Conservation (phyloP, 257 asterid genomes). For the Petunia axillaris region DNA sequence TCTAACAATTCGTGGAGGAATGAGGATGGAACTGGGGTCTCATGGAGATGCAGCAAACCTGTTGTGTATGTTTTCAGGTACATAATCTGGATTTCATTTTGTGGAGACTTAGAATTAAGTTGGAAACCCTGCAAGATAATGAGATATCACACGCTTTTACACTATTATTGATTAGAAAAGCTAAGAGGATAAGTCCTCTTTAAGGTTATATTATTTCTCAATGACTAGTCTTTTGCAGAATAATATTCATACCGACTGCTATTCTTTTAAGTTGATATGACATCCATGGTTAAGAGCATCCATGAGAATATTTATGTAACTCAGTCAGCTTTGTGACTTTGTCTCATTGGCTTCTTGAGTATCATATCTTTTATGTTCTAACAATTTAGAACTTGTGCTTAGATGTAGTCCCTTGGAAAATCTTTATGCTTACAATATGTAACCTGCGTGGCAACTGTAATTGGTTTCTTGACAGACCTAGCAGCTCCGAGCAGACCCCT, state of each 20-base stretch:
- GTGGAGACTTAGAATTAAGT: neutral
- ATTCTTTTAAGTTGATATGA: neutral
- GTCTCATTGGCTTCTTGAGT: neutral
- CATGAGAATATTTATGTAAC: neutral
- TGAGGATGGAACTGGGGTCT: neutral
- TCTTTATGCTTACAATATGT: neutral
- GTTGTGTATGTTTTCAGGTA: constrained; percentile 2
- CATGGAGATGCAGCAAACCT: neutral
- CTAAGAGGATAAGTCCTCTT: neutral
- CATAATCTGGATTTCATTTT: neutral
- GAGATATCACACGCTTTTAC: neutral
- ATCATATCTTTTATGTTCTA: constrained; percentile 14
- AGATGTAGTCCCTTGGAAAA: neutral
- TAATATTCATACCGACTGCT: neutral
- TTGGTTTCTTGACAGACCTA: constrained; percentile 59
- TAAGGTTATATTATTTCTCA: constrained; percentile 1
- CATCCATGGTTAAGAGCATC: neutral
- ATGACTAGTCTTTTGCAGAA: neutral
- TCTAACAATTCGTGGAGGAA: neutral
- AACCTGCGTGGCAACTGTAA: neutral
- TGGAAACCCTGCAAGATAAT: neutral
- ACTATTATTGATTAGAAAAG: neutral
- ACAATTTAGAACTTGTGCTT: constrained; percentile 2
- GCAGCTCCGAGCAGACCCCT: constrained; percentile 53
- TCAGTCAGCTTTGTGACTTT: neutral